These are phyloP conservation scores for Fraxinus velutina DNA, from an alignment of 305 asterid species.

Conservation along the genomic window DNA sequence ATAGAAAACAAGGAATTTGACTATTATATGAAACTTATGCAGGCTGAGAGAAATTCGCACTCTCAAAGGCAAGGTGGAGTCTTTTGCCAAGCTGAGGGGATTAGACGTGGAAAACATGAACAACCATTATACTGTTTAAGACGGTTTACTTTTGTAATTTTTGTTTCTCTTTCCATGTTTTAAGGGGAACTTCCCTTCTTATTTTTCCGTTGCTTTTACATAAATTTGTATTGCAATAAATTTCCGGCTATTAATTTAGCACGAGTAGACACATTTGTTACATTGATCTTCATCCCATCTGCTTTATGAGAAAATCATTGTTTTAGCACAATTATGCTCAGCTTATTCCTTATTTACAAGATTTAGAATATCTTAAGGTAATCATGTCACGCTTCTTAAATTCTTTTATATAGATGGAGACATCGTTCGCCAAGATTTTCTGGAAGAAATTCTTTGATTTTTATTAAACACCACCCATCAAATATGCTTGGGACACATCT, in stretches of 20 bases:
- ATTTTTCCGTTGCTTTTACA: neutral
- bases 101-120: conserved; percentile 46
- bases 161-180: neutral
- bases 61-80: conserved; percentile 52
- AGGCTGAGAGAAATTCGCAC: conserved; percentile 58
- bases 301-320: conserved; percentile 7
- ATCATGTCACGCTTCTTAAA: neutral
- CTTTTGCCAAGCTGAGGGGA: conserved; percentile 50
- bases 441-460: neutral
- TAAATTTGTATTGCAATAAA: neutral
- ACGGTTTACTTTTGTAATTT: neutral
- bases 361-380: neutral
- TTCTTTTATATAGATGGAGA: neutral
- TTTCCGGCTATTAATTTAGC: neutral
- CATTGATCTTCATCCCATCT: neutral
- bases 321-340: neutral
- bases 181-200: neutral
- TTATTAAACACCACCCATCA: neutral
- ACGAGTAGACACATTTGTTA: neutral
- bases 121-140: conserved; percentile 44
- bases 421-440: neutral
- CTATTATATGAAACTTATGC: conserved; percentile 15
- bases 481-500: neutral
- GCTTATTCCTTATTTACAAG: neutral
- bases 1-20: neutral